Evolutionary conservation across 1,284 basidiomycete genomes (phyloP).

Genomic region (Chondrostereum purpureum): DNA sequence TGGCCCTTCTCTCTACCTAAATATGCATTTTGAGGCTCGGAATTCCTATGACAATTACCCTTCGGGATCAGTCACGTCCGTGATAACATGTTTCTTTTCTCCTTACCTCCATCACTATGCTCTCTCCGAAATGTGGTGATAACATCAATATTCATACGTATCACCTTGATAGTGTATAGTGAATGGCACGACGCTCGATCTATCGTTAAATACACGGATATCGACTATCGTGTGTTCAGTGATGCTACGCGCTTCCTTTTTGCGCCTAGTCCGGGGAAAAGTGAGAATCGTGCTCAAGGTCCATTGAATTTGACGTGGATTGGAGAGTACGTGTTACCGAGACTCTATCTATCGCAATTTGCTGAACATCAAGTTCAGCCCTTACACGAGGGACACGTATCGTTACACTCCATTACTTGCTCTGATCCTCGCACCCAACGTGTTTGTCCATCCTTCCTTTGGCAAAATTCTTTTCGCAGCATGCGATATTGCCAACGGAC

Average conservation of each 20-base stretch:
- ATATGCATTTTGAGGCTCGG: too few relatives aligned
- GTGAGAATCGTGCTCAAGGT: constrained; percentile 53
- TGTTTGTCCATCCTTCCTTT: constrained; percentile 71
- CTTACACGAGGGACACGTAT: constrained; percentile 91
- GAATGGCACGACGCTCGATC: constrained; percentile 83
- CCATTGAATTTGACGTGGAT: constrained; percentile 41
- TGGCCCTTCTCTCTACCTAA: neutral
- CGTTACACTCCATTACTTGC: constrained; percentile 95
- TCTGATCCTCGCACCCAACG: constrained; percentile 75
- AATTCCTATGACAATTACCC: too few relatives aligned
- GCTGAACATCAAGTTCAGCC: constrained; percentile 45
- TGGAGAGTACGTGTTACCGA: constrained; percentile 55
- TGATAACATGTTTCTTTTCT: constrained; percentile 9
- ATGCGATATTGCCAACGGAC: constrained; percentile 81
- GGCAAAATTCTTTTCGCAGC: constrained; percentile 87
- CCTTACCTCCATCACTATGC: constrained; percentile 8
- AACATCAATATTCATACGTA: constrained; percentile 53
- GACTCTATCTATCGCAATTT: constrained; percentile 17
- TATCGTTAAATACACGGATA: constrained; percentile 91
- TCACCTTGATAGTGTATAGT: constrained; percentile 75
- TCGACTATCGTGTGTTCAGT: constrained; percentile 94
- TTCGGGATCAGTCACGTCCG: neutral
- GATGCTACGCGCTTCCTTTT: constrained; percentile 79
- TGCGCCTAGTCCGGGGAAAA: constrained; percentile 35
- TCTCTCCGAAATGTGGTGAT: constrained; percentile 50